These are phyloP conservation scores for Vaccinium myrtillus DNA, from an alignment of 148 eudicot genomes.

Conservation along the genomic window DNA sequence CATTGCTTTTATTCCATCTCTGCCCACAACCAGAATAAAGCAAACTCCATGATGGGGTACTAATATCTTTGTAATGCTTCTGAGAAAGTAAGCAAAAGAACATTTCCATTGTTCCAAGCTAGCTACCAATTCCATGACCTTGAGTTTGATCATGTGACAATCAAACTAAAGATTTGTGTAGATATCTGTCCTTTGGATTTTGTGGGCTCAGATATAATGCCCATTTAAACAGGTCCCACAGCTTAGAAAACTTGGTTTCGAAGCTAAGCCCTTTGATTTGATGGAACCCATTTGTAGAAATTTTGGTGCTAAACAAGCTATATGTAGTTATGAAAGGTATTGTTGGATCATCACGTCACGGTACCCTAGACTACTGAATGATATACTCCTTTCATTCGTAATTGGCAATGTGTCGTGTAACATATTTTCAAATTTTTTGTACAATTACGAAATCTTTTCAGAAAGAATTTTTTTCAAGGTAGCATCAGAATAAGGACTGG, in stretches of 20 bases:
- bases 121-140: neutral
- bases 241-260: conserved; percentile 33
- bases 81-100: neutral
- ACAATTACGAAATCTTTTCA: too few species aligned
- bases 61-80: neutral
- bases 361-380: too few species aligned
- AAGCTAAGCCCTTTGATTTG: conserved; percentile 25
- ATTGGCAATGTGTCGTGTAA: too few species aligned
- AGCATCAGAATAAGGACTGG: too few species aligned
- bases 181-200: conserved; percentile 49
- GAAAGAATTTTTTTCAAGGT: too few species aligned
- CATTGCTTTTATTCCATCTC: conserved; percentile 1
- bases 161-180: conserved; percentile 17
- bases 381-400: too few species aligned
- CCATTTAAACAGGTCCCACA: conserved; percentile 15
- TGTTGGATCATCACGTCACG: too few species aligned
- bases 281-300: conserved; percentile 20
- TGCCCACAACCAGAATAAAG: neutral
- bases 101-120: too few species aligned
- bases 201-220: conserved; percentile 46
- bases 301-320: conserved; percentile 20
- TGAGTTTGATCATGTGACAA: neutral
- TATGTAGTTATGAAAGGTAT: neutral
- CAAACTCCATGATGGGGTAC: conserved; percentile 10
- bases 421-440: too few species aligned